Evolutionary conservation across 2,329 filamentous ascomycete genomes (phyloP).

Genomic region (Sarocladium oryzae): DNA sequence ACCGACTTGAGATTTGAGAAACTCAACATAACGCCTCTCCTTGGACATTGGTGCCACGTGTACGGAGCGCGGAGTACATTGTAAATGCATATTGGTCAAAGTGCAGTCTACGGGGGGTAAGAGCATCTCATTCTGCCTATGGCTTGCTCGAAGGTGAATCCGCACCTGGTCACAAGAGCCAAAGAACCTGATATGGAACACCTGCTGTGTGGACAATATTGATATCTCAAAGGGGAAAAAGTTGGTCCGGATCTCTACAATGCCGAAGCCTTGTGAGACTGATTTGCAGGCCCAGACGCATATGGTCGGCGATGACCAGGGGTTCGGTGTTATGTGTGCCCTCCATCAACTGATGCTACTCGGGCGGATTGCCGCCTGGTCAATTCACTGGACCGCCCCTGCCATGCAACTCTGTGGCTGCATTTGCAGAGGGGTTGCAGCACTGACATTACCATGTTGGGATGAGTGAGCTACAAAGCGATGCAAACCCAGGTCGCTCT

Average conservation of each 20-base stretch:
- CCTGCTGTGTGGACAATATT: background rate
- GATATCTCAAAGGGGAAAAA: background rate
- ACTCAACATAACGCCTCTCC: too few species aligned
- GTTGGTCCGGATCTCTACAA: background rate
- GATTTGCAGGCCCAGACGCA: background rate
- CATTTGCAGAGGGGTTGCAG: background rate
- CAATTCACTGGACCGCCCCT: too few species aligned
- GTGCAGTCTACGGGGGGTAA: too few species aligned
- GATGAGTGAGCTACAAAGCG: background rate
- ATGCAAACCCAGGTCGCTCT: background rate
- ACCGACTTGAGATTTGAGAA: too few species aligned
- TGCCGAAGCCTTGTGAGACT: background rate
- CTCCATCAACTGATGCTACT: background rate
- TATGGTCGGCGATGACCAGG: slow-evolving; percentile 5
- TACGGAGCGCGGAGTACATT: too few species aligned
- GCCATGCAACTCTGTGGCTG: slow-evolving; percentile 7
- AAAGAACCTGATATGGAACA: too few species aligned
- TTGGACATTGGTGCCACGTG: too few species aligned
- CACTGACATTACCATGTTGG: background rate
- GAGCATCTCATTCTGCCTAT: too few species aligned
- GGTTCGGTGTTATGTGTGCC: background rate
- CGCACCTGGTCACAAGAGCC: too few species aligned
- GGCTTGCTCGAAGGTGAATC: too few species aligned
- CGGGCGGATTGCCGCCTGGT: slow-evolving; percentile 6
- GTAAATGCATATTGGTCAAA: too few species aligned